A percentile compares a stretch with the other conserved stretches of the same genome.
phyloP scores from a whole-genome alignment of 805 yeast species.

The Zygotorulaspora danielsina region DNA sequence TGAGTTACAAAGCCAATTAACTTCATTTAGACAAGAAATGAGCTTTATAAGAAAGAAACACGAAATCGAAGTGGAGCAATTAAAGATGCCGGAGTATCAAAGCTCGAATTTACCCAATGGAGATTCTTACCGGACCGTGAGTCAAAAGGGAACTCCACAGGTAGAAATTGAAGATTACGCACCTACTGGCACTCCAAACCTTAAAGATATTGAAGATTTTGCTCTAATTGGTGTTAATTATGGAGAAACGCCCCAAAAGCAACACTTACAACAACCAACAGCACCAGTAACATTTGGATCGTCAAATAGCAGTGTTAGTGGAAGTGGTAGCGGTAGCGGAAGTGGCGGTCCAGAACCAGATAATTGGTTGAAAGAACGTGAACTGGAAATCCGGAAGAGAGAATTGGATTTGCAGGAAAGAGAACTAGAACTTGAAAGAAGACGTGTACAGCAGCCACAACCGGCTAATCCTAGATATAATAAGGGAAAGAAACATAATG shows the following conservation, averaged over 20 bases:
- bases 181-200: conserved; percentile 32
- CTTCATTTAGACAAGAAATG: conserved; percentile 11
- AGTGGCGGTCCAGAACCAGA: conserved; percentile 15
- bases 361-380: conserved; percentile 28
- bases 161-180: conserved; percentile 10
- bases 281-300: conserved; percentile 11
- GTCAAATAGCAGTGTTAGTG: conserved; percentile 7
- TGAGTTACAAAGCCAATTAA: conserved; percentile 11
- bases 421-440: conserved; percentile 32
- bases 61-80: conserved; percentile 12
- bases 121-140: background rate
- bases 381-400: conserved; percentile 32
- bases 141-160: background rate
- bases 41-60: conserved; percentile 9
- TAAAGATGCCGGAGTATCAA: conserved; percentile 6
- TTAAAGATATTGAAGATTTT: conserved; percentile 33
- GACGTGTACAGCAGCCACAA: conserved; percentile 26
- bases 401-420: conserved; percentile 36
- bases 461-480: conserved; percentile 10
- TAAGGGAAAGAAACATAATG: conserved; percentile 7
- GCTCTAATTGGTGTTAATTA: conserved; percentile 32
- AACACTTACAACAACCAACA: conserved; percentile 9
- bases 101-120: conserved; percentile 4
- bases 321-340: conserved; percentile 6
- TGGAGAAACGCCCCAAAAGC: conserved; percentile 25